A percentile compares a stretch with the other conserved stretches of the same genome.
These are phyloP conservation scores for Neurospora sp. DNA, from an alignment of 495 filamentous ascomycete genomes.

Conservation along the genomic window DNA sequence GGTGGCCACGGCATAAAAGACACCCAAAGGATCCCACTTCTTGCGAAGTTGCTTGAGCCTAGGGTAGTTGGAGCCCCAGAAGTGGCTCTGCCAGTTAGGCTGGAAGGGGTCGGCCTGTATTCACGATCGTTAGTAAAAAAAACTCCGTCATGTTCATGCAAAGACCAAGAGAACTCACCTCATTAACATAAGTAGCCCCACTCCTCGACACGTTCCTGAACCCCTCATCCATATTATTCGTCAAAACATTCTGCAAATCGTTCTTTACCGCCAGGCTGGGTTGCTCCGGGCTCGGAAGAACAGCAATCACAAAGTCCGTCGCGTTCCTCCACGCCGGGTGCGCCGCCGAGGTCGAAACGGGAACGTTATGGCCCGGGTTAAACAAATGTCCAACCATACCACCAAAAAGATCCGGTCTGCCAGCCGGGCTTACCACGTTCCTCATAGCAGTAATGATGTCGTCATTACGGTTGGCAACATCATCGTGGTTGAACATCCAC, in stretches of 20 bases:
- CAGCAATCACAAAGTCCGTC: slow-evolving; percentile 17
- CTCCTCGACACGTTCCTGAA: slow-evolving; percentile 22
- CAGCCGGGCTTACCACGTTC: slow-evolving; percentile 11
- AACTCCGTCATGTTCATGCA: neutral
- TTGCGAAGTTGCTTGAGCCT: slow-evolving; percentile 30
- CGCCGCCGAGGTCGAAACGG: slow-evolving; percentile 30
- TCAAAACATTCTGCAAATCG: slow-evolving; percentile 15
- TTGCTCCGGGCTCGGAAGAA: slow-evolving; percentile 6
- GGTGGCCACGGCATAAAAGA: slow-evolving; percentile 36
- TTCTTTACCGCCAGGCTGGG: slow-evolving; percentile 9
- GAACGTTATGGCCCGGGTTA: slow-evolving; percentile 27
- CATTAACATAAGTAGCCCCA: slow-evolving; percentile 34
- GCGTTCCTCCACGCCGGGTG: slow-evolving; percentile 43
- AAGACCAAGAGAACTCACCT: slow-evolving; percentile 15
- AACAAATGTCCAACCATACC: slow-evolving; percentile 30
- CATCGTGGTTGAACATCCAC: slow-evolving; percentile 29
- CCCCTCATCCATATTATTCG: slow-evolving; percentile 16
- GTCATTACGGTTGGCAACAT: slow-evolving; percentile 24
- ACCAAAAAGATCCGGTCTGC: slow-evolving; percentile 10
- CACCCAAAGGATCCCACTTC: slow-evolving; percentile 43
- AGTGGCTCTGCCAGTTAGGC: slow-evolving; percentile 27
- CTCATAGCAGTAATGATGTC: slow-evolving; percentile 27
- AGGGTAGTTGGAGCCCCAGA: slow-evolving; percentile 29
- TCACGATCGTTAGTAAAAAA: neutral
- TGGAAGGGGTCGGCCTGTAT: slow-evolving; percentile 34